Percentiles rank a stretch among this genome's conserved stretches.
Conservation (phyloP, 192 early-diverging fungal species). For the Umbelopsis isabellina region DNA sequence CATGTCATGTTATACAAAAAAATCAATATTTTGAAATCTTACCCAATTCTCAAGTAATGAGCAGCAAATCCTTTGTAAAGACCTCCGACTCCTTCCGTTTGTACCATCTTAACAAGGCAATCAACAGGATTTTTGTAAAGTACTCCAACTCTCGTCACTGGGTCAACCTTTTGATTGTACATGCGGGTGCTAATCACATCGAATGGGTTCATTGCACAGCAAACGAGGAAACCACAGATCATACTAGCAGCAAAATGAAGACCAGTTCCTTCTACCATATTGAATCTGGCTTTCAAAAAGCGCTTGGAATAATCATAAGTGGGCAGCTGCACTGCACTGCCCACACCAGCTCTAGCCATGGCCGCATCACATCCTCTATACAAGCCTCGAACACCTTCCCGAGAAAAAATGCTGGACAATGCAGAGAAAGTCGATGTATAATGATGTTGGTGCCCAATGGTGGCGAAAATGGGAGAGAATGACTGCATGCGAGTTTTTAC, state of each 20-base stretch:
- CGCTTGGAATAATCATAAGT: conserved; percentile 87
- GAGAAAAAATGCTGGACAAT: conserved; percentile 65
- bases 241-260: conserved; percentile 80
- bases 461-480: conserved; percentile 59
- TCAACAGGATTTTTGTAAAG: conserved; percentile 84
- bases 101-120: conserved; percentile 85
- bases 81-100: conserved; percentile 78
- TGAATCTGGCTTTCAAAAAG: conserved; percentile 67
- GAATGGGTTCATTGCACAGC: conserved; percentile 95
- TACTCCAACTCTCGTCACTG: conserved; percentile 63
- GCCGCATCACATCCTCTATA: conserved; percentile 88
- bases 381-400: conserved; percentile 78
- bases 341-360: conserved; percentile 87
- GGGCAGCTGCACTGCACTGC: conserved; percentile 88
- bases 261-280: conserved; percentile 70
- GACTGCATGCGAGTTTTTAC: conserved; percentile 90
- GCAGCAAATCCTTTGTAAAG: conserved; percentile 93
- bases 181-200: conserved; percentile 94
- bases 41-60: conserved; percentile 91
- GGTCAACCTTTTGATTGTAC: conserved; percentile 83
- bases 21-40: conserved; percentile 31
- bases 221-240: conserved; percentile 84
- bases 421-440: conserved; percentile 72
- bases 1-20: background rate
- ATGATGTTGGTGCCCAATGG: conserved; percentile 85